Percentiles rank a stretch among this genome's conserved stretches.
These are phyloP conservation scores for Neodidymelliopsis sp. DNA, from an alignment of 2,329 filamentous ascomycete genomes.

Conservation along the genomic window DNA sequence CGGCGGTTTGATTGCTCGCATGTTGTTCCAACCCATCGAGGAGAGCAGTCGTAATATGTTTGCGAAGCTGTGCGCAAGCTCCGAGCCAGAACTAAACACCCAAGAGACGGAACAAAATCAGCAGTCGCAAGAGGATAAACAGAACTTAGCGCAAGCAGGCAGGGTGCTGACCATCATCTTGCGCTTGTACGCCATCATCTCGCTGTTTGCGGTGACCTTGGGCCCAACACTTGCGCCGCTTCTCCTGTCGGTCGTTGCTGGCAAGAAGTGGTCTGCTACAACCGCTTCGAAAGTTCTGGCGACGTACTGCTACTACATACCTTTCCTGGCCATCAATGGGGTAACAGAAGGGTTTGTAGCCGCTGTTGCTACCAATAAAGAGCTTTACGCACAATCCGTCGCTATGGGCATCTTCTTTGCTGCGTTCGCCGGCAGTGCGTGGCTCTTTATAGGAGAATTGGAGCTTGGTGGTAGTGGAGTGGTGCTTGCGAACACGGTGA, in stretches of 20 bases:
- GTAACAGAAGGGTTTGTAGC: conserved; percentile 92
- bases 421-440: conserved; percentile 77
- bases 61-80: conserved; percentile 72
- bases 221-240: conserved; percentile 79
- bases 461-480: conserved; percentile 79
- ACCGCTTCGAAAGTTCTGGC: conserved; percentile 78
- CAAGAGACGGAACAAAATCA: conserved; percentile 3
- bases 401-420: conserved; percentile 87
- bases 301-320: conserved; percentile 90
- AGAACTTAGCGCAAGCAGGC: conserved; percentile 49
- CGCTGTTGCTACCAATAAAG: conserved; percentile 76
- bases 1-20: conserved; percentile 83
- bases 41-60: conserved; percentile 92
- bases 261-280: conserved; percentile 75
- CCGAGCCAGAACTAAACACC: conserved; percentile 19
- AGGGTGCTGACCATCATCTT: conserved; percentile 70
- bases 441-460: conserved; percentile 73
- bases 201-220: conserved; percentile 70
- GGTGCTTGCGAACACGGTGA: conserved; percentile 86
- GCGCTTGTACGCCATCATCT: conserved; percentile 76
- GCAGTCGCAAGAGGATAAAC: conserved; percentile 25
- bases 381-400: conserved; percentile 78
- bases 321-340: conserved; percentile 89
- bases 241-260: conserved; percentile 77
- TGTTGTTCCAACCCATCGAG: conserved; percentile 94